phyloP scores from a whole-genome alignment of 2,329 filamentous ascomycete genomes.

The Zymoseptoria ardabiliae region DNA sequence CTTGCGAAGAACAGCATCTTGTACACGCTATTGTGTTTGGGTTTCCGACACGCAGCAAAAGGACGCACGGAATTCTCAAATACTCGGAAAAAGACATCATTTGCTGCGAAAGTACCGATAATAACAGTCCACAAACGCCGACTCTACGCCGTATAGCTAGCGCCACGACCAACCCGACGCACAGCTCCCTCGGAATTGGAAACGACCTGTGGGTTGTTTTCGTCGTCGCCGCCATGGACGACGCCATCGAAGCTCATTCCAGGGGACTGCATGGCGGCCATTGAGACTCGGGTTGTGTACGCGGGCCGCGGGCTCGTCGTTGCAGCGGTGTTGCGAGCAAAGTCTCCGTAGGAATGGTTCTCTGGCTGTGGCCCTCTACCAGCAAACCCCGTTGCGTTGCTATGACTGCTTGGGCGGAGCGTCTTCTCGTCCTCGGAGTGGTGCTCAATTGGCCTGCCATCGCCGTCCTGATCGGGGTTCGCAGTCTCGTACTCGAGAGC shows the following conservation, averaged over 20 bases:
- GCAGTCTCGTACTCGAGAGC: constrained; percentile 28
- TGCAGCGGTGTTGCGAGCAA: background rate
- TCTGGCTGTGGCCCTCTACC: background rate
- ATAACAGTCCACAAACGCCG: background rate
- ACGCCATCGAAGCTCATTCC: background rate
- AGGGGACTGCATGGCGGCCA: background rate
- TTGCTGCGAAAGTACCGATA: background rate
- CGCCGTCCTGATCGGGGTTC: constrained; percentile 17
- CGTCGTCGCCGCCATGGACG: background rate
- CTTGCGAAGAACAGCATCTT: no score
- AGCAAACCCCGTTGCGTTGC: background rate
- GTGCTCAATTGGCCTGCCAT: background rate
- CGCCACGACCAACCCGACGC: constrained; percentile 3
- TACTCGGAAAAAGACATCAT: background rate
- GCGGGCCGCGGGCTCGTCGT: background rate
- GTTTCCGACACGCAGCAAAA: background rate
- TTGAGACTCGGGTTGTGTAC: background rate
- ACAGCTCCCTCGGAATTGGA: constrained; percentile 1
- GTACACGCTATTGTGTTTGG: no score
- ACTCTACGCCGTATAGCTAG: constrained; percentile 7
- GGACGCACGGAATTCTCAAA: background rate
- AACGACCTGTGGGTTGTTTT: background rate
- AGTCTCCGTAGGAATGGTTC: background rate
- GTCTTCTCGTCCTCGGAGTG: background rate
- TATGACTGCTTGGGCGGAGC: background rate